A percentile compares a stretch with the other conserved stretches of the same genome.
phyloP scores from a whole-genome alignment of 768 basidiomycete species.

The Boletus reticulatus region DNA sequence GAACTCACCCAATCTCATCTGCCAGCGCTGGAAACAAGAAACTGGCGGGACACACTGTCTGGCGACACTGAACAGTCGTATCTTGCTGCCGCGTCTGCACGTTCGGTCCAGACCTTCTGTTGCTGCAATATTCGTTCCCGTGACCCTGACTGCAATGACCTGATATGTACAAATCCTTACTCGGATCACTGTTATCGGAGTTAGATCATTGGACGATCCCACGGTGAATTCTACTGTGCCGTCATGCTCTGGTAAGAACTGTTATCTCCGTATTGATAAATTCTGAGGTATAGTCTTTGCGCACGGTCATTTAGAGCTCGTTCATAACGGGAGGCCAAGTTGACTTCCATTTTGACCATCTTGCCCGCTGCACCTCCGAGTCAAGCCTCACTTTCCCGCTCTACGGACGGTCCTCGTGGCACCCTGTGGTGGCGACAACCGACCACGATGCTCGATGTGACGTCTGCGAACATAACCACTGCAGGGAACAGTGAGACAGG shows the following conservation, averaged over 20 bases:
- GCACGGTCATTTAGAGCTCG: conserved; percentile 25
- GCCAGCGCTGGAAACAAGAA: no score
- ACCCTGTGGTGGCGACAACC: conserved; percentile 4
- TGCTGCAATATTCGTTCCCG: neutral
- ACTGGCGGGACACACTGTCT: no score
- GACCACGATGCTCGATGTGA: conserved; percentile 2
- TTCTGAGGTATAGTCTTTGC: conserved; percentile 7
- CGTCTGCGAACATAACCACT: conserved; percentile 7
- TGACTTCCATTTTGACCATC: conserved; percentile 13
- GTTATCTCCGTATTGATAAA: conserved; percentile 16
- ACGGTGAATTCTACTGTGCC: conserved; percentile 5
- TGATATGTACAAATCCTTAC: neutral
- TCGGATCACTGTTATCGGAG: conserved; percentile 21
- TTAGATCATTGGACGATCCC: conserved; percentile 9
- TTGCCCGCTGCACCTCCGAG: conserved; percentile 8
- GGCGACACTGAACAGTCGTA: no score
- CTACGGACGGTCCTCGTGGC: conserved; percentile 5
- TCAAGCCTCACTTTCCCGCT: conserved; percentile 1
- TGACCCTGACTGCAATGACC: conserved; percentile 15
- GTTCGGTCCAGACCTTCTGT: neutral
- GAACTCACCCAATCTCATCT: no score
- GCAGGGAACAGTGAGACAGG: conserved; percentile 1
- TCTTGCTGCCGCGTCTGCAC: neutral
- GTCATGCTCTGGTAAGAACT: neutral
- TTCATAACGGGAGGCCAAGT: conserved; percentile 14